These are phyloP conservation scores for Haberlea rhodopensis DNA, from an alignment of 257 asterid genomes.

Conservation along the genomic window DNA sequence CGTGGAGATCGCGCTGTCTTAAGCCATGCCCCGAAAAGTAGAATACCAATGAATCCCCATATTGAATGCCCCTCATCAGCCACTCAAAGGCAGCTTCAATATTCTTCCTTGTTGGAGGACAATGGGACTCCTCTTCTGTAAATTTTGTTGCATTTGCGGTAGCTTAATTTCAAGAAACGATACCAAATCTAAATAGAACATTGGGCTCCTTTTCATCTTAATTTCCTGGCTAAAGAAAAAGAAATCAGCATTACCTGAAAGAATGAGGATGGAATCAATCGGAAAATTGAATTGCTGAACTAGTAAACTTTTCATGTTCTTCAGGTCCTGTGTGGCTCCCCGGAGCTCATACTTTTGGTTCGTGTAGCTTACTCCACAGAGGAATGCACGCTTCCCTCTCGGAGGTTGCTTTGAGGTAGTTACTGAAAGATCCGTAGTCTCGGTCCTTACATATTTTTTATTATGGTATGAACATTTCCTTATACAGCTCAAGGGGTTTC, in stretches of 20 bases:
- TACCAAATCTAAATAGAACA: neutral
- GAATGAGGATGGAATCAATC: slow-evolving; percentile 39
- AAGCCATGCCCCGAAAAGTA: slow-evolving; percentile 40
- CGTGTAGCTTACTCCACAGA: no score
- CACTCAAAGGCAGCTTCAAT: no score
- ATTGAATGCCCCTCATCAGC: slow-evolving; percentile 33
- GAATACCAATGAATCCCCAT: slow-evolving; percentile 38
- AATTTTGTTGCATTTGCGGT: slow-evolving; percentile 3
- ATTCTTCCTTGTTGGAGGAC: slow-evolving; percentile 45
- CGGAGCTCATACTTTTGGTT: slow-evolving; percentile 43
- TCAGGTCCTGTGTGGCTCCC: slow-evolving; percentile 47
- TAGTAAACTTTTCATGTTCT: slow-evolving; percentile 36
- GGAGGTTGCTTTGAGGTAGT: no score
- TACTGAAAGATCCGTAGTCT: neutral
- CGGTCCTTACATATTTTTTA: neutral
- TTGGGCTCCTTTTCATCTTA: no score
- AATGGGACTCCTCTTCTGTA: slow-evolving; percentile 43
- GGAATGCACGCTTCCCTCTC: no score
- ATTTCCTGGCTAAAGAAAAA: no score
- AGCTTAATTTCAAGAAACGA: neutral
- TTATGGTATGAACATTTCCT: slow-evolving; percentile 19
- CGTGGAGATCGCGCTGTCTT: slow-evolving; percentile 12
- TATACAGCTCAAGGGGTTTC: slow-evolving; percentile 3
- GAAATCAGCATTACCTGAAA: slow-evolving; percentile 48
- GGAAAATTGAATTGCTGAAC: slow-evolving; percentile 33